phyloP scores from a whole-genome alignment of 192 early-diverging fungal genomes.

The Pilaira anomala region DNA sequence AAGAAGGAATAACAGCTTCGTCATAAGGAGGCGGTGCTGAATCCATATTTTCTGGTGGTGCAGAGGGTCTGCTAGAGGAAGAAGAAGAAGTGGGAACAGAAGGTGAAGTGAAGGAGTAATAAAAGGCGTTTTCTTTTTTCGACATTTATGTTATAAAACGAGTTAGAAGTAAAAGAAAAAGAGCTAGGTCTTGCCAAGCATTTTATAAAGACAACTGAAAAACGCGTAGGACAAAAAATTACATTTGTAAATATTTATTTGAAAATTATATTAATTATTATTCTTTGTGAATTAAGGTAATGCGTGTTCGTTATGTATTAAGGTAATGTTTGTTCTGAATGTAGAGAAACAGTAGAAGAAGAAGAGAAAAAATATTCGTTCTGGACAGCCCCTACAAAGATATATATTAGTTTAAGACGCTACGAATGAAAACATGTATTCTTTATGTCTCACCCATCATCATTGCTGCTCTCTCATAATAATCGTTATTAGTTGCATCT shows the following conservation, averaged over 20 bases:
- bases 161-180: neutral
- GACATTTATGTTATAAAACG: neutral
- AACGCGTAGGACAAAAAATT: neutral
- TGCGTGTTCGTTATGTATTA: neutral
- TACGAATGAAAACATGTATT: no score
- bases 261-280: no score
- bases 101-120: neutral
- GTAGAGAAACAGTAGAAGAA: neutral
- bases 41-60: neutral
- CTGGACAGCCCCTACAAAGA: neutral
- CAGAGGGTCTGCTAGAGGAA: neutral
- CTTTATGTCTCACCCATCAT: neutral
- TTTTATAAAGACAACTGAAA: conserved; percentile 3
- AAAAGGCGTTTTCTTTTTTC: neutral
- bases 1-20: conserved; percentile 1
- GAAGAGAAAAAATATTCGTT: neutral
- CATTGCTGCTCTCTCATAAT: conserved; percentile 6
- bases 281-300: neutral
- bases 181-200: neutral
- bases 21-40: conserved; percentile 7
- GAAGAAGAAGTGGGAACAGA: neutral
- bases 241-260: conserved; percentile 1
- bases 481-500: neutral
- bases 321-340: neutral
- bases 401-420: no score